Conservation (phyloP, 2,329 filamentous ascomycete species). For the Aurifilum marmelostoma region DNA sequence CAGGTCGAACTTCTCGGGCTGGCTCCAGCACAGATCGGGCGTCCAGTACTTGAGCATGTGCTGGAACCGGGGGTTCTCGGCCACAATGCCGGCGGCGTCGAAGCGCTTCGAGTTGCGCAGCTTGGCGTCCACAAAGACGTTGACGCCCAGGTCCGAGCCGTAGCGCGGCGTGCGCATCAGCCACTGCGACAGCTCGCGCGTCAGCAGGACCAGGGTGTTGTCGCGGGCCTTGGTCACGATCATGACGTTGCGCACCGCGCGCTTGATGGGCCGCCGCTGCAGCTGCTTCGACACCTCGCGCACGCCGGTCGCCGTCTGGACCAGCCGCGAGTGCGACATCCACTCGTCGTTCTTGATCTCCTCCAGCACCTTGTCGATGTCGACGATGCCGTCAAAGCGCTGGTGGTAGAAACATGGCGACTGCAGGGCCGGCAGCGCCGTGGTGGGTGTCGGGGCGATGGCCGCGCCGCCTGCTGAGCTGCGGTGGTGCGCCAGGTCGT, state of each 20-base stretch:
- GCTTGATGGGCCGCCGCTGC: conserved; percentile 87
- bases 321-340: conserved; percentile 89
- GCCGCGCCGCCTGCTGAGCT: conserved; percentile 21
- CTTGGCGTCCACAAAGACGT: conserved; percentile 98
- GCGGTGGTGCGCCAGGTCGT: conserved; percentile 52
- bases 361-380: conserved; percentile 92
- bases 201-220: conserved; percentile 88
- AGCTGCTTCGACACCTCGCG: conserved; percentile 95
- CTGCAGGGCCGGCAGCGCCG: conserved; percentile 70
- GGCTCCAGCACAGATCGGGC: conserved; percentile 90
- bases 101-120: conserved; percentile 87
- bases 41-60: conserved; percentile 95
- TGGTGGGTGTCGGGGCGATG: conserved; percentile 40
- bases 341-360: conserved; percentile 89
- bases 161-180: conserved; percentile 87
- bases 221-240: conserved; percentile 98
- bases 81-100: conserved; percentile 71
- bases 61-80: conserved; percentile 74
- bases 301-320: conserved; percentile 93
- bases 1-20: conserved; percentile 93
- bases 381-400: conserved; percentile 92
- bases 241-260: conserved; percentile 93
- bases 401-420: conserved; percentile 98
- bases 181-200: conserved; percentile 85
- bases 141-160: conserved; percentile 85